Conservation (phyloP, 2,329 filamentous ascomycete species). For the Pestalotiopsis sp. region DNA sequence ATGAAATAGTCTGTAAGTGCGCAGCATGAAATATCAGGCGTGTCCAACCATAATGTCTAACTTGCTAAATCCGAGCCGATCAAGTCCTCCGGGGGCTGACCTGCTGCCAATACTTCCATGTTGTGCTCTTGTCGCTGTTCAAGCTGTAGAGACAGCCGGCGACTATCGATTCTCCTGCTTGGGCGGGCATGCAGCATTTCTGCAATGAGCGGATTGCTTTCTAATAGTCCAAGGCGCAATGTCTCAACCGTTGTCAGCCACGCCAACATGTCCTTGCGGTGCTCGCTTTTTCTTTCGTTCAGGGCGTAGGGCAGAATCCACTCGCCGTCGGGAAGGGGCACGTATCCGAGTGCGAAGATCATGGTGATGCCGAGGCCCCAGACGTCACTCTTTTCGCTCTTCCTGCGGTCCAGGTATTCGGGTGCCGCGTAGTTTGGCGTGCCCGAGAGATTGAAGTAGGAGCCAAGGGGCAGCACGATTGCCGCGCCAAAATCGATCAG, state of each 20-base stretch:
- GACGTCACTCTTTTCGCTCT: conserved; percentile 1
- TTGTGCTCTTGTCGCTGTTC: neutral
- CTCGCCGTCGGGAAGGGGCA: neutral
- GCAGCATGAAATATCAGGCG: neutral
- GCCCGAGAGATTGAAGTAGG: conserved; percentile 2
- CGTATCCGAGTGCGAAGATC: conserved; percentile 7
- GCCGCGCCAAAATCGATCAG: conserved; percentile 7
- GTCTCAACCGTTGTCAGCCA: conserved; percentile 1
- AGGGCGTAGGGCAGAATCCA: neutral
- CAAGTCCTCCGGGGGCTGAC: neutral
- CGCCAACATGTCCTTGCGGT: neutral
- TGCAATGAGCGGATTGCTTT: neutral
- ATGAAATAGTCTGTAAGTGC: neutral
- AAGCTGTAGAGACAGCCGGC: neutral
- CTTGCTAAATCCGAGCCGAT: neutral
- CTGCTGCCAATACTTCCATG: neutral
- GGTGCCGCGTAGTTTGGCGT: conserved; percentile 6
- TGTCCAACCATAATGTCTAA: neutral
- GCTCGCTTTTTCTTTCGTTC: neutral
- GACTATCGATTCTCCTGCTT: neutral
- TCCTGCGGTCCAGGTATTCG: neutral
- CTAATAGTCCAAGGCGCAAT: neutral
- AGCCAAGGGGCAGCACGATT: neutral
- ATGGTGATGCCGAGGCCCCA: conserved; percentile 9
- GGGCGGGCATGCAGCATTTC: neutral